Evolutionary conservation across 163 green algal genomes (phyloP).

Genomic region (Scenedesmus sp.): DNA sequence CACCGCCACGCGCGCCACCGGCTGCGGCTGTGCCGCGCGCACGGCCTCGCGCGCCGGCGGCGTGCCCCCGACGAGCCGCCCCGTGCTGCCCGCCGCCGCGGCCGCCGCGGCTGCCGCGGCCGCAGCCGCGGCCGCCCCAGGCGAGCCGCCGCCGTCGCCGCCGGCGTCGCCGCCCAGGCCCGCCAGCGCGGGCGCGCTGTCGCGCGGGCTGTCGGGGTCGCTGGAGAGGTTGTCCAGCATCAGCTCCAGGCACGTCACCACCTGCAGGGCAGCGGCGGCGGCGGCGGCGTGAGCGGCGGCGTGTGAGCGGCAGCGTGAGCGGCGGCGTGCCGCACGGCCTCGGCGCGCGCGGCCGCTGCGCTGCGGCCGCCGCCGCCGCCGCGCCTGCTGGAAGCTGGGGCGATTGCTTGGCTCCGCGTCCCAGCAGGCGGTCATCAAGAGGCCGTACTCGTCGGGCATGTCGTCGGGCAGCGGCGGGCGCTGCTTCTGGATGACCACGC

Average conservation of each 20-base stretch:
- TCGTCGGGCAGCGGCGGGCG: conserved; percentile 9
- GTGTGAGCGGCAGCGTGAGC: too few species aligned
- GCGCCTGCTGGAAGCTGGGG: conserved; percentile 17
- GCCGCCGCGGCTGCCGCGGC: too few species aligned
- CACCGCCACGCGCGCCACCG: too few species aligned
- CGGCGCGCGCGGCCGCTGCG: not conserved
- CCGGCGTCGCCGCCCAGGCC: too few species aligned
- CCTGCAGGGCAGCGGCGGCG: not conserved
- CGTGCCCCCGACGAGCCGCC: too few species aligned
- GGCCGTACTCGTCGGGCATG: conserved; percentile 19
- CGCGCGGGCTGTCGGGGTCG: not conserved
- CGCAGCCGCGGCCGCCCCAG: too few species aligned
- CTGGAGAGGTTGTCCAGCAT: conserved; percentile 19
- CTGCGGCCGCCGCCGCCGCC: not conserved
- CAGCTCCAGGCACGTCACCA: conserved; percentile 28
- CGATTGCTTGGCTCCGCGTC: conserved; percentile 13
- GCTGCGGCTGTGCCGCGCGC: too few species aligned
- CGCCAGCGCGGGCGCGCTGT: too few species aligned
- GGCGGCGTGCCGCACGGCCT: not conserved
- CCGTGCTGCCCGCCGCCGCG: too few species aligned
- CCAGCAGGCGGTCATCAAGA: conserved; percentile 36
- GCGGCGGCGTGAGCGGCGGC: too few species aligned
- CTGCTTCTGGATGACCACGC: conserved; percentile 16
- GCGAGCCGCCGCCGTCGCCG: too few species aligned
- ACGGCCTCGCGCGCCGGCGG: too few species aligned